phyloP scores from a whole-genome alignment of 495 filamentous ascomycete genomes.

The Penicillium herquei region DNA sequence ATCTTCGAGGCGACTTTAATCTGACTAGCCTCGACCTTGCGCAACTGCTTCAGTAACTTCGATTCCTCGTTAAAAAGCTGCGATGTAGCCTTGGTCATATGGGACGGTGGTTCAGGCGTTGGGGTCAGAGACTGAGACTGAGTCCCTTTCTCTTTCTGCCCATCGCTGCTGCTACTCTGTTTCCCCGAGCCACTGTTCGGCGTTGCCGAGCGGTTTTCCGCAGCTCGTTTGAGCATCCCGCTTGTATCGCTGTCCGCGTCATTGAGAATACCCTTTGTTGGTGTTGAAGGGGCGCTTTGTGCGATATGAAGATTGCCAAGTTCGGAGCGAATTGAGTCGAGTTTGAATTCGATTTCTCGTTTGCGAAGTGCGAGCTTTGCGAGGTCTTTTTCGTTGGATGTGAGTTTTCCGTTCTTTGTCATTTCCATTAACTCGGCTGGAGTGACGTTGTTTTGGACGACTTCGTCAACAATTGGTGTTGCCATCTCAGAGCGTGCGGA shows the following conservation, averaged over 20 bases:
- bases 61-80: constrained; percentile 34
- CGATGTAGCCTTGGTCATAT: constrained; percentile 29
- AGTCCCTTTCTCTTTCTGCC: constrained; percentile 13
- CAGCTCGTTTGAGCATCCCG: constrained; percentile 30
- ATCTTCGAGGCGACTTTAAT: constrained; percentile 44
- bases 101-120: constrained; percentile 14
- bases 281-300: constrained; percentile 12
- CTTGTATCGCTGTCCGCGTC: constrained; percentile 46
- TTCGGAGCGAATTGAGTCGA: constrained; percentile 48
- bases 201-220: constrained; percentile 59
- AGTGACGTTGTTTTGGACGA: constrained; percentile 22
- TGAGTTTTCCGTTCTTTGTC: constrained; percentile 35
- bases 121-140: constrained; percentile 5
- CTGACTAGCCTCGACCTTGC: constrained; percentile 39
- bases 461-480: constrained; percentile 18
- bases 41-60: constrained; percentile 37
- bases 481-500: constrained; percentile 22
- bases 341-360: constrained; percentile 66
- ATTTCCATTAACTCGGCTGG: constrained; percentile 27
- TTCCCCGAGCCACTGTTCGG: constrained; percentile 58
- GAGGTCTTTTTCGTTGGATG: constrained; percentile 69
- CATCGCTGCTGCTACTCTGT: constrained; percentile 41
- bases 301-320: constrained; percentile 40
- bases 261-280: constrained; percentile 18
- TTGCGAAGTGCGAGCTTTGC: constrained; percentile 70